Evolutionary conservation across 345 rosid species (phyloP), one percentile per base, ranked within the genome.

Genomic region (Salix exigua): DNA sequence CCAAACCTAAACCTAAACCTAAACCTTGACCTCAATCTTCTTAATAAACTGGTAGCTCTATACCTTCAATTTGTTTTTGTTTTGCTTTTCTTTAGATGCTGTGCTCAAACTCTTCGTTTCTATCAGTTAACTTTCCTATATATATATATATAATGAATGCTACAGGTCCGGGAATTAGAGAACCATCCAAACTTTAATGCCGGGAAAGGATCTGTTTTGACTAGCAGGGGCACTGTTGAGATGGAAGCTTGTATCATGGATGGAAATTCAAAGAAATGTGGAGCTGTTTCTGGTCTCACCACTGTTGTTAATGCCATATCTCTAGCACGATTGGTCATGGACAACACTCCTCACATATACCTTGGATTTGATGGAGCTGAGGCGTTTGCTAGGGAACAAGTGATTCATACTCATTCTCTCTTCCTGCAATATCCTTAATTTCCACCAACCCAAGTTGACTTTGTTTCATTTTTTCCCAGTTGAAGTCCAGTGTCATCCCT

Each of bases 181-280:
- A 90, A 95, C 76, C 81, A 87, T 71, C 97, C 97, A 0, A 64
- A 87, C 84, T 95, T 88, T 77, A 95, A 95, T 79, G 99, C 99
- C 1, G 99, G 98, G 19, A 91, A 65, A 85, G 99, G 99, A 18
- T 93, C 99, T 7, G 99, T 95, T n/a, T 78, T 93, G 10, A 95
- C 93, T 55, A 70, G 71, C 6, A 74, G 72, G 14, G 99, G 98
- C 75, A 90, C 98, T 4, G 88, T 95, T 60, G 99, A 95, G 86
- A 95, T 95, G 99, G 99, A 95, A 83, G 98, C 99, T 84, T 85
- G 89, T 51, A 93, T 95, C 38, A 93, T 95, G 99, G 98, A 95
- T 67, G 99, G 99, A 9, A 93, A 88, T 42, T 86, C 98, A 0
- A 92, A 84, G 83, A 83, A 80, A 35, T 93, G 99, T 67, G 99